These are phyloP conservation scores for Chaetomiaceae sp. DNA, from an alignment of 2,329 filamentous ascomycete species.

Conservation along the genomic window DNA sequence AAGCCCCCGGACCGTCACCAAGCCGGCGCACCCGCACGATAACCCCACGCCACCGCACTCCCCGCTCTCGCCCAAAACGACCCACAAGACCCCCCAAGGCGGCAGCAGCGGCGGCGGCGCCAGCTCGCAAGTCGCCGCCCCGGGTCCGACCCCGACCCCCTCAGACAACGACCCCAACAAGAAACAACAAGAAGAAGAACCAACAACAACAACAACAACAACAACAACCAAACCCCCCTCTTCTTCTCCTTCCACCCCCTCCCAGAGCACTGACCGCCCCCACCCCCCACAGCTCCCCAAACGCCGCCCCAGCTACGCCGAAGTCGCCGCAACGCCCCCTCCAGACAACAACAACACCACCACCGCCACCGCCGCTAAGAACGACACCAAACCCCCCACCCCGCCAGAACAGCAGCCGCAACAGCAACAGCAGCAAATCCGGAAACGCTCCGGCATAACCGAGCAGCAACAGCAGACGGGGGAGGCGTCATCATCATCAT, in stretches of 20 bases:
- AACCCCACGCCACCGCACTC: slow-evolving; percentile 1
- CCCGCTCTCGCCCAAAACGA: not conserved
- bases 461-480: not conserved
- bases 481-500: too few species aligned
- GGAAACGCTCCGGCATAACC: not conserved
- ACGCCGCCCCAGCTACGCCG: slow-evolving; percentile 8
- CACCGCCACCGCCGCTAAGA: not conserved
- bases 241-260: too few species aligned
- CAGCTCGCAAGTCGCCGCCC: too few species aligned
- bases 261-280: too few species aligned
- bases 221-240: too few species aligned
- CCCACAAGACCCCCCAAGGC: not conserved
- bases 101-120: not conserved
- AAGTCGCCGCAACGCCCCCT: not conserved
- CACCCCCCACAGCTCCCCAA: not conserved
- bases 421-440: not conserved
- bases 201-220: too few species aligned
- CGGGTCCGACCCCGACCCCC: too few species aligned
- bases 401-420: not conserved
- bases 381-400: not conserved
- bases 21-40: slow-evolving; percentile 8
- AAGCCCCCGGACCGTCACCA: slow-evolving; percentile 20
- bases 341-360: not conserved
- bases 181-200: too few species aligned
- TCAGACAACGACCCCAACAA: too few species aligned